Percentiles rank a stretch among this genome's conserved stretches.
phyloP scores from a whole-genome alignment of 441 rosid species.

The Macaranga tanarius region DNA sequence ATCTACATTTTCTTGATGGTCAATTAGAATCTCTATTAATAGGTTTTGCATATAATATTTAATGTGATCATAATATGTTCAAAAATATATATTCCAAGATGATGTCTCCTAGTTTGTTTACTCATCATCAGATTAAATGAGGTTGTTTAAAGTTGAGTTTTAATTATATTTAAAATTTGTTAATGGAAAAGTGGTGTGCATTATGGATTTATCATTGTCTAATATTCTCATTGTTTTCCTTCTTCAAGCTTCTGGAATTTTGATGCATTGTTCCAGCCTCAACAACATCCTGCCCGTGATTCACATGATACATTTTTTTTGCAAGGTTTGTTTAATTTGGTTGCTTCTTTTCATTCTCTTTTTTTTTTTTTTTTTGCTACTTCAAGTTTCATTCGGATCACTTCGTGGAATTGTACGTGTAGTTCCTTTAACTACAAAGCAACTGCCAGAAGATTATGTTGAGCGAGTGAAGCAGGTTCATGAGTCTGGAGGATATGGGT shows the following conservation, averaged over 20 bases:
- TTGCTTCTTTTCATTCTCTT: neutral
- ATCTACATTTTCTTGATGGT: slow-evolving; percentile 15
- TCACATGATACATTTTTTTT: slow-evolving; percentile 93
- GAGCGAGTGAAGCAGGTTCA: slow-evolving; percentile 72
- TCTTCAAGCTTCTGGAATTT: slow-evolving; percentile 91
- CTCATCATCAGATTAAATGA: neutral
- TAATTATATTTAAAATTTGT: neutral
- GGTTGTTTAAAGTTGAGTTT: neutral
- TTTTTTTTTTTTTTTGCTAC: neutral
- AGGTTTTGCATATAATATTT: neutral
- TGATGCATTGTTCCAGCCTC: slow-evolving; percentile 93
- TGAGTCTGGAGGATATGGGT: slow-evolving; percentile 73
- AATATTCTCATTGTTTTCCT: slow-evolving; percentile 6
- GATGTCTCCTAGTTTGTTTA: neutral
- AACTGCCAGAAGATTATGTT: slow-evolving; percentile 85
- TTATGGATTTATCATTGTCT: neutral
- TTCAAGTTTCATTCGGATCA: slow-evolving; percentile 17
- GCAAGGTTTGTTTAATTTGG: slow-evolving; percentile 42
- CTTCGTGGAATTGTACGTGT: slow-evolving; percentile 27
- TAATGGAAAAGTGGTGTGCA: too few relatives aligned
- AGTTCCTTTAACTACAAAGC: slow-evolving; percentile 79
- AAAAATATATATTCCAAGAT: neutral
- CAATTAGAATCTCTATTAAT: slow-evolving; percentile 18
- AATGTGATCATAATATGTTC: neutral
- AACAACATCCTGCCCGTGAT: slow-evolving; percentile 98